Conservation (phyloP, 805 yeast genomes). For the Vanderwaltozyma yarrowii region DNA sequence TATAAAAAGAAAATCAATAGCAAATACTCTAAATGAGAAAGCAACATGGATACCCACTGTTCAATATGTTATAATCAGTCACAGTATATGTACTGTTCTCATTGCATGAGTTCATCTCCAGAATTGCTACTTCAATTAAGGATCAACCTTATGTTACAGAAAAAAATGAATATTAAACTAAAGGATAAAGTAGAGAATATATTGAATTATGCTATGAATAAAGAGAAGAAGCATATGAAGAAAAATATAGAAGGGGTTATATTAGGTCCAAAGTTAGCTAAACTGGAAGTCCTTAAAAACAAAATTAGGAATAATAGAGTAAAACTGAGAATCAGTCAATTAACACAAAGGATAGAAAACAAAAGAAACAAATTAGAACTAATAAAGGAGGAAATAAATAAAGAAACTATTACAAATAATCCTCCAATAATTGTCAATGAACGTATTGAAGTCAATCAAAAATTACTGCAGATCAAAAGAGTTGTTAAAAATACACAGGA, state of each 20-base stretch:
- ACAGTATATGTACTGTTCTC: slow-evolving; percentile 16
- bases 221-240: background rate
- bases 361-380: slow-evolving; percentile 4
- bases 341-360: slow-evolving; percentile 4
- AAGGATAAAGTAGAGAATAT: slow-evolving; percentile 14
- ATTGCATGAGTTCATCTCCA: slow-evolving; percentile 23
- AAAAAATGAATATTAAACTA: slow-evolving; percentile 8
- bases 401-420: background rate
- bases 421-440: background rate
- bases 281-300: slow-evolving; percentile 9
- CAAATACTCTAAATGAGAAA: too few relatives aligned
- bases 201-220: slow-evolving; percentile 7
- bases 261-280: slow-evolving; percentile 8
- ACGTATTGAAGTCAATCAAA: slow-evolving; percentile 4
- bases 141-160: slow-evolving; percentile 10
- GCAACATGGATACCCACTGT: slow-evolving; percentile 12
- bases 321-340: slow-evolving; percentile 1
- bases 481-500: slow-evolving; percentile 8
- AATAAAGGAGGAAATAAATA: background rate
- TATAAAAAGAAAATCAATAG: too few relatives aligned
- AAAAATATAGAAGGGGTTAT: slow-evolving; percentile 2
- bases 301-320: slow-evolving; percentile 14
- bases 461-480: slow-evolving; percentile 8
- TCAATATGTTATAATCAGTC: slow-evolving; percentile 14
- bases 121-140: slow-evolving; percentile 11